Percentiles rank a stretch among this genome's conserved stretches.
These are phyloP conservation scores for Endotrypanum monterogeii DNA, from an alignment of 208 protist species.

Conservation along the genomic window DNA sequence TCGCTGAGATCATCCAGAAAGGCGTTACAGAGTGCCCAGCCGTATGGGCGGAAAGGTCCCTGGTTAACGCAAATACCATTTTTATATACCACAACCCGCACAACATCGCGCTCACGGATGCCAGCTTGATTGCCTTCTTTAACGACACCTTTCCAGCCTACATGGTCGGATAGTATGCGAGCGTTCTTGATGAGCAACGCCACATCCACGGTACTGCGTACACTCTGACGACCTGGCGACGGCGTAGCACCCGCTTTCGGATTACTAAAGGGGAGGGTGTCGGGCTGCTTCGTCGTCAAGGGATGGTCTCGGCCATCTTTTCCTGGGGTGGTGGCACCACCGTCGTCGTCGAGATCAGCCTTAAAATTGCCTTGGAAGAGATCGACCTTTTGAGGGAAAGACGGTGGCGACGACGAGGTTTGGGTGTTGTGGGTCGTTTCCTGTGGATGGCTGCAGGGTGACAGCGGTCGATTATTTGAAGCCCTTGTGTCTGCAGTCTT, in stretches of 20 bases:
- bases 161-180: constrained; percentile 84
- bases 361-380: constrained; percentile 24
- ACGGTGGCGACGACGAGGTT: neutral
- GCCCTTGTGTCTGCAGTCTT: neutral
- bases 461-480: neutral
- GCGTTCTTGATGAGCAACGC: constrained; percentile 69
- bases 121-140: constrained; percentile 55
- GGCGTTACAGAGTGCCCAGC: constrained; percentile 85
- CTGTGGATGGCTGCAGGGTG: neutral
- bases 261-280: constrained; percentile 17
- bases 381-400: constrained; percentile 15
- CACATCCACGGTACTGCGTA: constrained; percentile 46
- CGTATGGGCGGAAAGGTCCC: constrained; percentile 87
- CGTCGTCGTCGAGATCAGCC: neutral
- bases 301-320: constrained; percentile 9
- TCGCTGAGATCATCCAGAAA: constrained; percentile 91
- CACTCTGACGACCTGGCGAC: neutral
- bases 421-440: neutral
- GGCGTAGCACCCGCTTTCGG: constrained; percentile 9
- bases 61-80: constrained; percentile 92
- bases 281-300: constrained; percentile 14
- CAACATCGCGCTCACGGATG: constrained; percentile 80
- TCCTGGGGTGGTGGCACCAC: neutral
- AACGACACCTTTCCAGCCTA: constrained; percentile 74
- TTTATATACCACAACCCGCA: constrained; percentile 80